Conservation (phyloP, 2,329 filamentous ascomycete genomes). For the Neonectria sp. region DNA sequence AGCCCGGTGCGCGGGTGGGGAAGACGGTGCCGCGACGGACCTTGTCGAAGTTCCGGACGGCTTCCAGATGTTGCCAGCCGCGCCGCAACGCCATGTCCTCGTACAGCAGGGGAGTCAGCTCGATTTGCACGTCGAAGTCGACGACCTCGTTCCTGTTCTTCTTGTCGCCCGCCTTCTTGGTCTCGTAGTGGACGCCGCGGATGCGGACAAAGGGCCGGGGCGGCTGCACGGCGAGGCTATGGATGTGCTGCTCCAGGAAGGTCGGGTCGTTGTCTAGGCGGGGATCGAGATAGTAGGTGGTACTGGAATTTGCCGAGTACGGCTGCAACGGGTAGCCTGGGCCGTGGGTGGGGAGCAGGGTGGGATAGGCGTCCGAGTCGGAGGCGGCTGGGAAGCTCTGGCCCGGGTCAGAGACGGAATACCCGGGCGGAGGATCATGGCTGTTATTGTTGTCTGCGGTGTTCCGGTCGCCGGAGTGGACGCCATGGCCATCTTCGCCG, state of each 20-base stretch:
- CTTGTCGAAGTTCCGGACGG: slow-evolving; percentile 72
- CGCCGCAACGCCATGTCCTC: slow-evolving; percentile 56
- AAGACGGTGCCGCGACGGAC: slow-evolving; percentile 76
- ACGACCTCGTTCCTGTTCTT: slow-evolving; percentile 60
- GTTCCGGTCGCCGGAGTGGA: slow-evolving; percentile 16
- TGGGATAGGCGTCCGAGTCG: slow-evolving; percentile 12
- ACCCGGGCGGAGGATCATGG: slow-evolving; percentile 18
- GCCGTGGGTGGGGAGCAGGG: slow-evolving; percentile 28
- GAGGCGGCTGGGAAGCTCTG: slow-evolving; percentile 8
- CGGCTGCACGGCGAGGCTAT: slow-evolving; percentile 61
- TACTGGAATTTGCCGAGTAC: slow-evolving; percentile 50
- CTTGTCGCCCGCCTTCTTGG: slow-evolving; percentile 60
- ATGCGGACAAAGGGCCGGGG: slow-evolving; percentile 69
- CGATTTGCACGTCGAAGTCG: slow-evolving; percentile 73
- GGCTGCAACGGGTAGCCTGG: slow-evolving; percentile 44
- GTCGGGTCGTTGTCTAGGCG: slow-evolving; percentile 61
- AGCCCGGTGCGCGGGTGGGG: slow-evolving; percentile 64
- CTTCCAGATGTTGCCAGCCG: slow-evolving; percentile 63
- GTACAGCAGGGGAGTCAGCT: slow-evolving; percentile 72
- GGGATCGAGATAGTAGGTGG: slow-evolving; percentile 60
- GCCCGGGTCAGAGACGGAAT: slow-evolving; percentile 7
- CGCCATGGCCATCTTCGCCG: slow-evolving; percentile 30
- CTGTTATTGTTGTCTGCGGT: too few species aligned
- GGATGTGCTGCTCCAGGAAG: slow-evolving; percentile 62
- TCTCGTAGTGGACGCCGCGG: slow-evolving; percentile 67